Evolutionary conservation across 192 early-diverging fungal genomes (phyloP).

Genomic region (Spizellomyces sp.): DNA sequence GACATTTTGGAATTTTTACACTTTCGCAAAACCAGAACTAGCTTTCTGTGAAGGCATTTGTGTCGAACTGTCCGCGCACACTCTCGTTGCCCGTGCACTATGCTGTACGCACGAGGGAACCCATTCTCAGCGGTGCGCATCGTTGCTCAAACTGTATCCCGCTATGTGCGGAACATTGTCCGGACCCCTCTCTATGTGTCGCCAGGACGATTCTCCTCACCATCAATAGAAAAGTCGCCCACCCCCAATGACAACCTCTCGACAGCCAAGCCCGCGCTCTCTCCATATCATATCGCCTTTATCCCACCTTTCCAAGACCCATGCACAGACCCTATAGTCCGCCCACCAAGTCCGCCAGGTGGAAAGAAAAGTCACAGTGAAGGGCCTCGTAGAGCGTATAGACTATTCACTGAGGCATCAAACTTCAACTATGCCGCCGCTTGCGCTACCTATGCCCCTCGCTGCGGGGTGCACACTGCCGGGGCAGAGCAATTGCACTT

Average conservation of each 20-base stretch:
- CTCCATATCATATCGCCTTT: neutral
- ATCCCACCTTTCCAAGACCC: neutral
- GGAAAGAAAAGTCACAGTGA: constrained; percentile 2
- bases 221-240: neutral
- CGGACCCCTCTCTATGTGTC: neutral
- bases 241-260: neutral
- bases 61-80: too few species aligned
- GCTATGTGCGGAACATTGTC: constrained; percentile 6
- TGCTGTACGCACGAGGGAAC: neutral
- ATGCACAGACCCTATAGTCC: constrained; percentile 1
- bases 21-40: too few species aligned
- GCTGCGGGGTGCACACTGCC: neutral
- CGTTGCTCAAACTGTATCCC: constrained; percentile 13
- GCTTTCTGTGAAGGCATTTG: too few species aligned
- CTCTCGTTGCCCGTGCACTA: neutral
- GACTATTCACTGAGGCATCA: neutral
- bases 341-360: neutral
- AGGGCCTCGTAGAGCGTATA: neutral
- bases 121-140: neutral
- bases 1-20: too few species aligned
- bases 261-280: neutral
- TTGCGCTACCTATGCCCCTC: neutral
- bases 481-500: neutral
- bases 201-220: neutral
- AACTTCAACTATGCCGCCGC: neutral